Percentiles rank a stretch among this genome's conserved stretches.
Evolutionary conservation across 768 basidiomycete species (phyloP).

Genomic region (Leccinum rimulosum): DNA sequence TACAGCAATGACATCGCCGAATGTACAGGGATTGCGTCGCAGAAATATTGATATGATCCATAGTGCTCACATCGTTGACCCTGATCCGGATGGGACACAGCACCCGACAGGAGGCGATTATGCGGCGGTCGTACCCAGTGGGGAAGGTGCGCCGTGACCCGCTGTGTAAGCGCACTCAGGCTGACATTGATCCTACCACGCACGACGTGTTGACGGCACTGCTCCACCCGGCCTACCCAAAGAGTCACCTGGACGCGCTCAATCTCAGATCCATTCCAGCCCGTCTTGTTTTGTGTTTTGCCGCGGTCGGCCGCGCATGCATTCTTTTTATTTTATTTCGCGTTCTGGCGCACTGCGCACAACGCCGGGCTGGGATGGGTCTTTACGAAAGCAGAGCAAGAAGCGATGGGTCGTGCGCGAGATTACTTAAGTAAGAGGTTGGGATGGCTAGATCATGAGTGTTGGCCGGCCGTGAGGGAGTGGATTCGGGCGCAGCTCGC

Average conservation of each 20-base stretch:
- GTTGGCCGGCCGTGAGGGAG: conserved; percentile 56
- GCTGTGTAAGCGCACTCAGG: not conserved
- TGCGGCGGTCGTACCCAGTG: conserved; percentile 57
- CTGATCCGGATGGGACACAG: conserved; percentile 14
- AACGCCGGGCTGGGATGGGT: conserved; percentile 94
- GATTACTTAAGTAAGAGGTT: conserved; percentile 64
- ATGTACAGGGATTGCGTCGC: conserved; percentile 25
- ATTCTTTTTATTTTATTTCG: conserved; percentile 89
- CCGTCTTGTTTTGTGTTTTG: conserved; percentile 66
- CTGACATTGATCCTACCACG: conserved; percentile 41
- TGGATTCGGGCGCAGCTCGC: conserved; percentile 89
- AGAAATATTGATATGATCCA: conserved; percentile 4
- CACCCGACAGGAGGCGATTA: conserved; percentile 24
- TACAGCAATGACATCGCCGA: conserved; percentile 18
- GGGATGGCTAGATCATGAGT: conserved; percentile 85
- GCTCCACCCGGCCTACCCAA: conserved; percentile 78
- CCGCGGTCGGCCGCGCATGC: conserved; percentile 50
- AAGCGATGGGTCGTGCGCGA: conserved; percentile 88
- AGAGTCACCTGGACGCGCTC: conserved; percentile 85
- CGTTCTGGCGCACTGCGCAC: conserved; percentile 90
- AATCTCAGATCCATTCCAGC: conserved; percentile 79
- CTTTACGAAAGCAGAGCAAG: conserved; percentile 92
- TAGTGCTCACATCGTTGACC: conserved; percentile 5
- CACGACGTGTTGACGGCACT: conserved; percentile 85
- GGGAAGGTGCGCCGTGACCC: too few relatives aligned